Percentiles rank a stretch among this genome's conserved stretches.
These are phyloP conservation scores for Salvia sclarea DNA, from an alignment of 305 asterid species.

Conservation along the genomic window DNA sequence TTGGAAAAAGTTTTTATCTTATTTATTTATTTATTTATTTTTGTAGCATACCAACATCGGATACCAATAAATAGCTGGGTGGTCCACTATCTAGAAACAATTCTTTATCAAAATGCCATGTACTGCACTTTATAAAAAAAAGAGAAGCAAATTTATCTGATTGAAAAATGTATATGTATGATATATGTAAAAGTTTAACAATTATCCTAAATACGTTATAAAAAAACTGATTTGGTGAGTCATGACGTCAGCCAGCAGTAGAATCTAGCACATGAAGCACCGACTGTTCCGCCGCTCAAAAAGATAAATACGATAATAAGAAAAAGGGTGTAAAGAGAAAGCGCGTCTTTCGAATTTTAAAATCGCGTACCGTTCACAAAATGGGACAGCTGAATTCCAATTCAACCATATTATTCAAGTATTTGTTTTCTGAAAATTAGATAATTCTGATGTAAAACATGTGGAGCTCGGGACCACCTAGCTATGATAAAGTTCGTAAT, in stretches of 20 bases:
- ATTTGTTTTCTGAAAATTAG: neutral
- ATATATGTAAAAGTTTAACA: too few species aligned
- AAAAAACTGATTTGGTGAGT: constrained; percentile 2
- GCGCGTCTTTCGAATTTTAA: neutral
- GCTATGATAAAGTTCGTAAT: neutral
- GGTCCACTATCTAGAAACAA: constrained; percentile 15
- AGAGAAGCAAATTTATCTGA: neutral
- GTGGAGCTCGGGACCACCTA: neutral
- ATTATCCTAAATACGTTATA: too few species aligned
- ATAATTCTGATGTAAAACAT: too few species aligned
- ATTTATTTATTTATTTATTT: neutral
- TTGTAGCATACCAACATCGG: constrained; percentile 23
- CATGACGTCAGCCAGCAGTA: constrained; percentile 25
- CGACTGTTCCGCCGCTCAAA: constrained; percentile 38
- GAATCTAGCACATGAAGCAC: constrained; percentile 40
- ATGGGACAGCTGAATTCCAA: constrained; percentile 7
- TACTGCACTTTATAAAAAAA: neutral
- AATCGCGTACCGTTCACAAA: constrained; percentile 19
- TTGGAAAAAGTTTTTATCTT: neutral
- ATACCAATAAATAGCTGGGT: constrained; percentile 27
- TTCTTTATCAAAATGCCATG: neutral
- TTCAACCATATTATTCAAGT: neutral
- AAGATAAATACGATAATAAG: constrained; percentile 10
- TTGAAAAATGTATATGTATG: too few species aligned
- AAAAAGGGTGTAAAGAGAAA: neutral